phyloP scores from a whole-genome alignment of 106 monocot species.

The Platanthera zijinensis region DNA sequence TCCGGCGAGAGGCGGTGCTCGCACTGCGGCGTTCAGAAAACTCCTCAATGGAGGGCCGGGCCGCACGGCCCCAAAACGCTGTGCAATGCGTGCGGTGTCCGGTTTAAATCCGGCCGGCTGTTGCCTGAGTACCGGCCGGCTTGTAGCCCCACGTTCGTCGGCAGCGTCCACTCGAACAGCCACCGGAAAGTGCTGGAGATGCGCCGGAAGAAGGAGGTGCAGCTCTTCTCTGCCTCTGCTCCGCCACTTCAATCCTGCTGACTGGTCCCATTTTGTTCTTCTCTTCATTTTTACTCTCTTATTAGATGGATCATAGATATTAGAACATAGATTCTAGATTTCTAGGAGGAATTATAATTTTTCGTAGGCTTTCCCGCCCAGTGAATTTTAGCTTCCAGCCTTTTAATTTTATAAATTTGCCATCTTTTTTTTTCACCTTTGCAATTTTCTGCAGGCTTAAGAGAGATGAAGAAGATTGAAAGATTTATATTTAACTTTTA shows the following conservation, averaged over 20 bases:
- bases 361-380: too few species aligned
- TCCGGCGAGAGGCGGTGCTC: slow-evolving; percentile 50
- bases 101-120: slow-evolving; percentile 82
- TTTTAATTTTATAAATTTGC: too few species aligned
- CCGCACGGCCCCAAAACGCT: slow-evolving; percentile 74
- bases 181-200: slow-evolving; percentile 29
- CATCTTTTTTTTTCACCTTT: too few species aligned
- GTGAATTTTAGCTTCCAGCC: too few species aligned
- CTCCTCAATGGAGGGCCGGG: slow-evolving; percentile 86
- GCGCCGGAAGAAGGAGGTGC: slow-evolving; percentile 14
- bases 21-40: slow-evolving; percentile 89
- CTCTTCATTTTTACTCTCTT: too few species aligned
- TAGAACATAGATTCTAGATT: too few species aligned
- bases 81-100: slow-evolving; percentile 92
- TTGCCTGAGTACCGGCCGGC: slow-evolving; percentile 67
- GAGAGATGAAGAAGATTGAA: too few species aligned
- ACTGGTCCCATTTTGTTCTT: background rate
- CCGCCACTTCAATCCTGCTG: slow-evolving; percentile 6
- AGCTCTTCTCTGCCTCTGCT: background rate
- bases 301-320: too few species aligned
- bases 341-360: too few species aligned
- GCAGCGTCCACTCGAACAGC: slow-evolving; percentile 30
- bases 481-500: too few species aligned
- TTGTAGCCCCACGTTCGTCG: slow-evolving; percentile 25
- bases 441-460: too few species aligned